Conservation (phyloP, 2,329 filamentous ascomycete species). For the Arthrobotrys conoides region DNA sequence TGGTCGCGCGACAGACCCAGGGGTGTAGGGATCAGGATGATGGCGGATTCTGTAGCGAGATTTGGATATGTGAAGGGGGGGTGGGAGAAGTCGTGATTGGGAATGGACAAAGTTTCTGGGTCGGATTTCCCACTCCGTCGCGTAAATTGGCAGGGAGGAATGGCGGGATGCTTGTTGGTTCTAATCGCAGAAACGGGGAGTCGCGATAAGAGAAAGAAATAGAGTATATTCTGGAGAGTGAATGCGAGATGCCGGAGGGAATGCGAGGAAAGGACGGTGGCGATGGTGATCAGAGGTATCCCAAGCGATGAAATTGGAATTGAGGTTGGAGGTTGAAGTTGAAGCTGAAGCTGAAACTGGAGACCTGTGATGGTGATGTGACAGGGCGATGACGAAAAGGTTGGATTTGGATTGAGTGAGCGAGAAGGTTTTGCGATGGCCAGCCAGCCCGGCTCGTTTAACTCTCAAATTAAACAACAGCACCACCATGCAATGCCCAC, state of each 20-base stretch:
- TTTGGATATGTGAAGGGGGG: conserved; percentile 39
- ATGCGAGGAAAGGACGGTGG: conserved; percentile 3
- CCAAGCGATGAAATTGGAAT: not conserved
- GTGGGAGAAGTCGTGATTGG: conserved; percentile 30
- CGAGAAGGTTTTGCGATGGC: conserved; percentile 38
- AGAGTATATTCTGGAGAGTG: not conserved
- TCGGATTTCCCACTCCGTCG: conserved; percentile 30
- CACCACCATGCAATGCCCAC: not conserved
- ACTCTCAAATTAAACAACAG: not conserved
- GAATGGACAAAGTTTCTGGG: not conserved
- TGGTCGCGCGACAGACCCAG: conserved; percentile 39
- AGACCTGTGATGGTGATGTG: not conserved
- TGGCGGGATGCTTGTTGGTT: conserved; percentile 15
- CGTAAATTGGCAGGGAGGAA: conserved; percentile 39
- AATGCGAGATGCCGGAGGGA: not conserved
- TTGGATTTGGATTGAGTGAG: not conserved
- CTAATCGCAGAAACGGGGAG: conserved; percentile 3
- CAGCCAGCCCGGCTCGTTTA: not conserved
- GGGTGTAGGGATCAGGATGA: conserved; percentile 14
- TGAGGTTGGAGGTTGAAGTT: not conserved
- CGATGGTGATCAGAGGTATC: not conserved
- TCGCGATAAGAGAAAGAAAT: conserved; percentile 42
- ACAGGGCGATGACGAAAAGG: conserved; percentile 7
- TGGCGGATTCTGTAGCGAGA: conserved; percentile 24
- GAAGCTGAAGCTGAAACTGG: conserved; percentile 4